Conservation (phyloP, 345 rosid genomes). For the Citrus sinensis region DVS_A1.0 CM039162.1:12028001-12028500, state of each 20-base stretch:
- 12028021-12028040: not conserved
- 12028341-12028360: too few species aligned
- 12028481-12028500: too few species aligned
- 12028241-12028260: not conserved
- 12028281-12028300: not conserved
- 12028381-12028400: too few species aligned
- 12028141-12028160: not conserved
- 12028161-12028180: not conserved
- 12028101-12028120: not conserved
- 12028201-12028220: not conserved
- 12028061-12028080: not conserved
- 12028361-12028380: too few species aligned
- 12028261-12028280: not conserved
- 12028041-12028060: not conserved
- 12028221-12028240: not conserved
- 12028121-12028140: not conserved
- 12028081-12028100: not conserved
- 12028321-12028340: not conserved
- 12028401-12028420: too few species aligned
- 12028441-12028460: too few species aligned
- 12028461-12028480: too few species aligned
- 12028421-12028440: too few species aligned
- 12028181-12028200: not conserved
- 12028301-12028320: not conserved
- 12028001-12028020: not conserved